These are phyloP conservation scores for Talaromyces funiculosus DNA, from an alignment of 2,329 filamentous ascomycete species.

Conservation along the genomic window DNA sequence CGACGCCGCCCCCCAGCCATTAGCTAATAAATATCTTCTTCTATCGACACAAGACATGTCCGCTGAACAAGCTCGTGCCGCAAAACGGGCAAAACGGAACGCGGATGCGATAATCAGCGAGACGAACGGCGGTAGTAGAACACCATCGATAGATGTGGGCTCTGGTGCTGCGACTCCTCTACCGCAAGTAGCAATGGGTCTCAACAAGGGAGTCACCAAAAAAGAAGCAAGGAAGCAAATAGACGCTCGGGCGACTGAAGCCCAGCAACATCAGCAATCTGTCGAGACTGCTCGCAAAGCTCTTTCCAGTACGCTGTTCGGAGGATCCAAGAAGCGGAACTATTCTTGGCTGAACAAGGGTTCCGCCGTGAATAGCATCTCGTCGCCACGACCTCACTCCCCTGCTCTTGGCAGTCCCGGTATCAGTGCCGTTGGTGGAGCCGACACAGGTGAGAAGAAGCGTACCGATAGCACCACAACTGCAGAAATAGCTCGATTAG, in stretches of 20 bases:
- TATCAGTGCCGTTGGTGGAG: slow-evolving; percentile 21
- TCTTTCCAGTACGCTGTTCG: slow-evolving; percentile 44
- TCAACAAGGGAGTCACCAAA: slow-evolving; percentile 68
- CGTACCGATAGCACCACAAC: slow-evolving; percentile 29
- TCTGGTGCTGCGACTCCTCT: slow-evolving; percentile 51
- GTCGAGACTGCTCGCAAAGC: slow-evolving; percentile 78
- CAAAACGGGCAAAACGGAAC: slow-evolving; percentile 61
- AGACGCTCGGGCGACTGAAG: slow-evolving; percentile 69
- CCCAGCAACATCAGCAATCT: slow-evolving; percentile 71
- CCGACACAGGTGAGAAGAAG: slow-evolving; percentile 26
- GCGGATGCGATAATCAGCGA: slow-evolving; percentile 50
- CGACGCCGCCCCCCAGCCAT: slow-evolving; percentile 39
- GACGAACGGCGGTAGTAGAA: slow-evolving; percentile 39
- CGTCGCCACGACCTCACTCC: slow-evolving; percentile 30
- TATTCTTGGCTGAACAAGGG: slow-evolving; percentile 44
- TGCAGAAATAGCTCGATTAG: slow-evolving; percentile 54
- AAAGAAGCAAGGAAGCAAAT: slow-evolving; percentile 76
- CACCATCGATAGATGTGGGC: slow-evolving; percentile 55
- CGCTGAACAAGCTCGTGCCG: slow-evolving; percentile 65
- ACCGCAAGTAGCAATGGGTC: slow-evolving; percentile 41
- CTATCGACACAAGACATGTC: slow-evolving; percentile 62
- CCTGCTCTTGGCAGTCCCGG: slow-evolving; percentile 17
- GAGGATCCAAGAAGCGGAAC: slow-evolving; percentile 37
- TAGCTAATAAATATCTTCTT: slow-evolving; percentile 53
- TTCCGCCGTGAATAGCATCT: slow-evolving; percentile 30